phyloP scores from a whole-genome alignment of 352 stramenopile species.

The Phytophthora sojae region DNA sequence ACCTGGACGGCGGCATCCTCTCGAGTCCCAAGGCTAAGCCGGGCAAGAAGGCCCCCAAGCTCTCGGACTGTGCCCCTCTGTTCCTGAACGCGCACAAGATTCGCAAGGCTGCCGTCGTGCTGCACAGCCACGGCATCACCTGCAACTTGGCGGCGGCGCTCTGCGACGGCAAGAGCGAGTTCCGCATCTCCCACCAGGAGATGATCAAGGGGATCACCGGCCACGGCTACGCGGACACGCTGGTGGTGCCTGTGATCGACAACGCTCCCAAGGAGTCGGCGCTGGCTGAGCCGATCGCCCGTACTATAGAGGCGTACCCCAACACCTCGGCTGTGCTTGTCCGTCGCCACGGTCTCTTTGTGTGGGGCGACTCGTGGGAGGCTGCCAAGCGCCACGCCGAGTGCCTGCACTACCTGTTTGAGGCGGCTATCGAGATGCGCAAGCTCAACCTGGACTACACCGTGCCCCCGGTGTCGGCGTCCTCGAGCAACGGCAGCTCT shows the following conservation, averaged over 20 bases:
- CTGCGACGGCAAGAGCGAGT: slow-evolving; percentile 81
- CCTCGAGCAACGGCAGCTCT: slow-evolving; percentile 60
- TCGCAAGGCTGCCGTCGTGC: slow-evolving; percentile 73
- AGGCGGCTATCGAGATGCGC: slow-evolving; percentile 91
- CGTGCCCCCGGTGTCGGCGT: slow-evolving; percentile 38
- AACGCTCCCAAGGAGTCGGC: slow-evolving; percentile 95
- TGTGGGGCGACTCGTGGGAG: slow-evolving; percentile 97
- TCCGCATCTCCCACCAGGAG: slow-evolving; percentile 95
- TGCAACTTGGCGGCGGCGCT: slow-evolving; percentile 93
- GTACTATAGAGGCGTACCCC: slow-evolving; percentile 89
- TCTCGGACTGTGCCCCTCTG: slow-evolving; percentile 94
- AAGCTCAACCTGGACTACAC: slow-evolving; percentile 84
- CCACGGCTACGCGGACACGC: slow-evolving; percentile 92
- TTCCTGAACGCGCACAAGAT: slow-evolving; percentile 95
- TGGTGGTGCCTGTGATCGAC: slow-evolving; percentile 97
- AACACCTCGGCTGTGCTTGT: slow-evolving; percentile 93
- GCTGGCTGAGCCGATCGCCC: slow-evolving; percentile 90
- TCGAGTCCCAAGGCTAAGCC: slow-evolving; percentile 57
- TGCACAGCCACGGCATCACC: slow-evolving; percentile 84
- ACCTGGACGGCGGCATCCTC: slow-evolving; percentile 86
- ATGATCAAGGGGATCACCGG: slow-evolving; percentile 97
- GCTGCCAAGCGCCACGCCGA: slow-evolving; percentile 96
- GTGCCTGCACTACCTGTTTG: slow-evolving; percentile 97
- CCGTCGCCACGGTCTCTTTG: slow-evolving; percentile 95
- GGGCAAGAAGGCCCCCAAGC: slow-evolving; percentile 67